Percentiles rank a stretch among this genome's conserved stretches.
phyloP scores from a whole-genome alignment of 495 filamentous ascomycete genomes.

The Amniculicola lignicola region DNA sequence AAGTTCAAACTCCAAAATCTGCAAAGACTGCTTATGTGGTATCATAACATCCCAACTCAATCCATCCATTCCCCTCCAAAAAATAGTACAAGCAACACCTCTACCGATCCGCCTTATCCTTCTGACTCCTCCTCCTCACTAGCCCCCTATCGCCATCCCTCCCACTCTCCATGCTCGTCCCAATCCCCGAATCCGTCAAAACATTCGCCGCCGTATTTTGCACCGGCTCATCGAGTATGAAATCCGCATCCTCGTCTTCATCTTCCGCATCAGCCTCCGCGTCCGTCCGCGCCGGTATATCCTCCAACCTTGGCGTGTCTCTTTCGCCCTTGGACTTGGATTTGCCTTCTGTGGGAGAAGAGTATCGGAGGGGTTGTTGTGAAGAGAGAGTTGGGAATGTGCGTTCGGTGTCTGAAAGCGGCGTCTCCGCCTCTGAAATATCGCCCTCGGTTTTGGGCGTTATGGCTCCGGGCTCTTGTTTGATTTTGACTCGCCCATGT shows the following conservation, averaged over 20 bases:
- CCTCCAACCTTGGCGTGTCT: conserved; percentile 9
- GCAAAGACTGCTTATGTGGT: background rate
- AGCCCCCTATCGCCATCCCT: background rate
- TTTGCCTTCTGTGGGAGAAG: conserved; percentile 12
- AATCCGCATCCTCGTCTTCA: conserved; percentile 39
- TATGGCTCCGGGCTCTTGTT: conserved; percentile 18
- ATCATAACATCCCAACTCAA: background rate
- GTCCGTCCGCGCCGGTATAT: conserved; percentile 23
- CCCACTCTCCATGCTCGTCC: conserved; percentile 43
- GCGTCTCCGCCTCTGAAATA: conserved; percentile 11
- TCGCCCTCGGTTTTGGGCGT: conserved; percentile 8
- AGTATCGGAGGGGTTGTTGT: conserved; percentile 50
- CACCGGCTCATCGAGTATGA: conserved; percentile 18
- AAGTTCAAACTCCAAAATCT: too few species aligned
- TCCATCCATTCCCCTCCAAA: too few species aligned
- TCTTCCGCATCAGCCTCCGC: conserved; percentile 44
- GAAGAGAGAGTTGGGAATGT: conserved; percentile 56
- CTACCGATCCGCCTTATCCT: background rate
- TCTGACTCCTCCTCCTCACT: conserved; percentile 19
- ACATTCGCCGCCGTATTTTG: background rate
- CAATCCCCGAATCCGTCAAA: conserved; percentile 42
- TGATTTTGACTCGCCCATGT: conserved; percentile 5
- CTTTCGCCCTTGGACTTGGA: conserved; percentile 33
- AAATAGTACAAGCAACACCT: background rate
- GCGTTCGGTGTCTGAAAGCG: conserved; percentile 49